Base-by-base conservation (phyloP, 2,329 filamentous ascomycete genomes). In the Fusarium buharicum region DNA sequence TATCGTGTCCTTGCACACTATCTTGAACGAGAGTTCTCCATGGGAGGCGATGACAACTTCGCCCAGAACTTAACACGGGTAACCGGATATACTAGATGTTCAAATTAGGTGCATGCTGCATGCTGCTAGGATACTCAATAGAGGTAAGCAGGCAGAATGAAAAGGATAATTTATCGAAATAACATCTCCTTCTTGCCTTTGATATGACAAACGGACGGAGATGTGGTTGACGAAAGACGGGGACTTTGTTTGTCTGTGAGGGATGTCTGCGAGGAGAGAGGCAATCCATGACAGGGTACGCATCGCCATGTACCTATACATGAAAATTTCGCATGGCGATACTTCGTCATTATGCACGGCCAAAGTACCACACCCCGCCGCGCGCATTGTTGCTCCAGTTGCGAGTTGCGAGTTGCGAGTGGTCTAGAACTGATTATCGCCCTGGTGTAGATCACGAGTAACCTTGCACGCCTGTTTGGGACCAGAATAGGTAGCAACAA, bases 281-380 rank as follows among this genome's bases (percentile, higher is more conserved):
- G 48, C 36, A 50, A 55, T 47, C 60, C 47, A 31, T 44, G 47
- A 37, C 34, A 62, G 50, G 71, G 72, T 75, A 75, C 73, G 33
- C 61, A 41, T 18, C 13, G 17, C 37, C 30, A 69, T 55, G 73
- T 75, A 76, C 66, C 64, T 51, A 66, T 74, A 75, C 70, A 51
- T 70, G 52, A 41, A 68, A 74, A 72, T 67, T 67, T 71, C 64
- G 71, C 72, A 73, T 74, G 71, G 74, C 67, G 68, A 69, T 77
- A 76, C 75, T 69, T 69, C 46, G 13, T 63, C 64, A 70, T 74
- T 70, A 76, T 76, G 72, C 69, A 62, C 67, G 55, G 64, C 60
- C 48, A 53, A 76, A 71, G 74, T 76, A 75, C 70, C 51, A 17
- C 50, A 40, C 69, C 69, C 72, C 68, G 67, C 66, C 50, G 28